Base-by-base conservation (phyloP, 139 green algal species). In the Nannochloris sp. region DNA sequence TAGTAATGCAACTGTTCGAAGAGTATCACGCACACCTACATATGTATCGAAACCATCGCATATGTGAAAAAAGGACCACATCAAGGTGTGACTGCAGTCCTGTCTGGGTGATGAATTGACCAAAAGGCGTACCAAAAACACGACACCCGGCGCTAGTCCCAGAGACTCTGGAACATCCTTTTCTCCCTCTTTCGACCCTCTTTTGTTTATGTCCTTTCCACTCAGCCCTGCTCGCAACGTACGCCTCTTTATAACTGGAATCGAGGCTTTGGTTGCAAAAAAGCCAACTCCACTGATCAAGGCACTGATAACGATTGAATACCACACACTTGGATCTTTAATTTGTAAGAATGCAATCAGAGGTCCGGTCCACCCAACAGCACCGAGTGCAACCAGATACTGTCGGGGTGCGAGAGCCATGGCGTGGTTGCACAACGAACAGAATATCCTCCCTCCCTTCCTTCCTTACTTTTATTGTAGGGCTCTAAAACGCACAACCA, bases 121-220 rank as follows among this genome's bases (percentile, higher is more conserved):
- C 23, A 48, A 48, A 25, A 57, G 2, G 61, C 37, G 46, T 44
- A 76, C 75, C 37, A 97, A 74, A 69, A 91, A 96, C 1, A 95
- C 80, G n/a, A 90, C 82, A n/a, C 86, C 88, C 5, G 87, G 75
- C 0, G 85, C 93, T 14, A 98, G 81, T 2, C 93, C 93, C 0
- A 86, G 73, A 2, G 87, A 82, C 66, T 98, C 93, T 14, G 93
- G 93, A 34, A 95, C 81, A 15, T 78, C 77, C 36, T 82, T 81
- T 4, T 92, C 86, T 9, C 85, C 89, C 11, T 65, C 81, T 21
- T 77, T 62, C 3, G 43, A 67, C 44, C 88, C 90, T 64, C 84
- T 86, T 72, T 96, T 96, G 67, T 95, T 95, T 59, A 96, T 83
- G 64, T 96, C 90, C 46, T 88, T 80, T 15, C 90, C 90, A 50